Base-by-base conservation (phyloP, 83 land plant species). In the Picea abies region DNA sequence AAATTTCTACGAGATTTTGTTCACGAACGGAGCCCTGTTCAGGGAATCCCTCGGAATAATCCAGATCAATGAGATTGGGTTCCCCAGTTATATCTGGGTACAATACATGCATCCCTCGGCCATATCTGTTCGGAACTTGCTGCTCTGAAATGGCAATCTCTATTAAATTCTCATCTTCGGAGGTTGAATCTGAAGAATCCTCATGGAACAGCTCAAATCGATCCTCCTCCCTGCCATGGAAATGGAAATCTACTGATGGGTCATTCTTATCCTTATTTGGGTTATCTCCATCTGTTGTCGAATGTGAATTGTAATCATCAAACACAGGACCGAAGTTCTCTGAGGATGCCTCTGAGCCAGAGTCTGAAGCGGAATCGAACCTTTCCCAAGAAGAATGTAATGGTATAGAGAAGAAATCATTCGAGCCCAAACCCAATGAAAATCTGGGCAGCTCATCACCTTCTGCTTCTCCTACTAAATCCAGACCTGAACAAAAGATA, bases 311-410 rank as follows among this genome's bases (percentile, higher is more conserved):
- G 56, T 76, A 60, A 11, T 76, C 60, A 25, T 52, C 78, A 22
- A 76, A 76, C 32, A 76, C 61, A 14, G 60, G 61, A 17, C 60
- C 78, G 61, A 76, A 49, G 56, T 20, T 49, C 25, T 60, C 78
- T 17, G 25, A 76, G 60, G 78, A 76, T 17, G 78, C 78, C 78
- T 76, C 78, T 12, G 78, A 76, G 12, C 49, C 11, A 16, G 78
- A 76, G 60, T 76, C 78, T 49, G 78, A 76, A 76, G 78, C 52
- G 35, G 78, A 49, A n/a, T 76, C 78, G 60, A 76, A 76, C 60
- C 60, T 52, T 16, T 52, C 56, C 78, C 78, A 76, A 44, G 25
- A 44, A 11, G 76, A 44, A 39, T 72, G 41, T n/a, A 72, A 41
- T 20, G 76, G 58, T 15, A 47, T 23, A 22, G 78, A 76, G 61